These are phyloP conservation scores for Viola pubescens DNA, from an alignment of 441 rosid species.

Conservation along the genomic window DNA sequence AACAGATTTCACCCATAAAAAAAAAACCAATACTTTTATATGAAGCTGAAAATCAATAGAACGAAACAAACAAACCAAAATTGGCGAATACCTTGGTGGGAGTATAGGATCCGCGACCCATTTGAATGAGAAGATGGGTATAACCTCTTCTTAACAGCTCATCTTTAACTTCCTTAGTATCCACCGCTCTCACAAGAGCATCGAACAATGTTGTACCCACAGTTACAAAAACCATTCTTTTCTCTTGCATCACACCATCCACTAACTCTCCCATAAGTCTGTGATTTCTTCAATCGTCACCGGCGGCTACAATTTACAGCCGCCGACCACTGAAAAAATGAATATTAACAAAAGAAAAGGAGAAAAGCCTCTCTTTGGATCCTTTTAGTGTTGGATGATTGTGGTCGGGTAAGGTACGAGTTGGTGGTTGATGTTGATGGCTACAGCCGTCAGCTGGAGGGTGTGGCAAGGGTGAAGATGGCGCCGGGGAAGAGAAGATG, in stretches of 20 bases:
- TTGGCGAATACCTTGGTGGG: constrained; percentile 45
- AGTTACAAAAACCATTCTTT: constrained; percentile 59
- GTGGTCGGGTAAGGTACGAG: too few species aligned
- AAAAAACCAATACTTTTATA: constrained; percentile 4
- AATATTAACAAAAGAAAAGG: neutral
- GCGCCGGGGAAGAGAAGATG: too few species aligned
- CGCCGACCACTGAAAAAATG: neutral
- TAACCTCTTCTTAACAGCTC: constrained; percentile 55
- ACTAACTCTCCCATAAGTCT: constrained; percentile 27
- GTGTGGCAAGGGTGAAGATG: too few species aligned
- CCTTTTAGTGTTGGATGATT: too few species aligned
- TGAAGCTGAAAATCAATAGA: neutral
- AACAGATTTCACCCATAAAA: too few species aligned
- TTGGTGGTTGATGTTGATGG: too few species aligned
- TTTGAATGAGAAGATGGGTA: constrained; percentile 68
- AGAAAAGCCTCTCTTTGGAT: neutral
- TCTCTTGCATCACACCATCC: constrained; percentile 25
- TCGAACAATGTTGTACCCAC: constrained; percentile 89
- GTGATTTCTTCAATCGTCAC: neutral
- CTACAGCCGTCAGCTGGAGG: too few species aligned
- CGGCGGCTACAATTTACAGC: neutral
- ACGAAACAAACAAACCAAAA: neutral
- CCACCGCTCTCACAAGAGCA: constrained; percentile 57
- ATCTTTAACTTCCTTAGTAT: constrained; percentile 40
- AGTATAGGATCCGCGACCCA: constrained; percentile 67